Evolutionary conservation across 345 rosid genomes (phyloP).

Genomic region (Erodium maritimum): DNA sequence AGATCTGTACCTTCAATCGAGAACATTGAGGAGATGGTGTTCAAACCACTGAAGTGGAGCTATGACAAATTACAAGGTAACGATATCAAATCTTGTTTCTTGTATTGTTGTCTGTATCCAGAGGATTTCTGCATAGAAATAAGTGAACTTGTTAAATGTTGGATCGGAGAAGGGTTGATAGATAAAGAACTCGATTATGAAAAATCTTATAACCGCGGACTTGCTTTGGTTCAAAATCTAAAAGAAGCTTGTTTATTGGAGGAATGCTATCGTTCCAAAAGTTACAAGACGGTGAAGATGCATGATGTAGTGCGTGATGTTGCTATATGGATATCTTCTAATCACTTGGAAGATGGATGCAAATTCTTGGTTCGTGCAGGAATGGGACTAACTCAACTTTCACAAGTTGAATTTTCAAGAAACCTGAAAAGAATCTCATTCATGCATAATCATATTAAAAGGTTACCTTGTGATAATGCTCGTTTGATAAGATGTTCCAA

Average conservation of each 20-base stretch:
- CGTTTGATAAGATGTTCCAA: slow-evolving; percentile 10
- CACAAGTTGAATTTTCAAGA: slow-evolving; percentile 10
- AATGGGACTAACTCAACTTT: slow-evolving; percentile 13
- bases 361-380: slow-evolving; percentile 27
- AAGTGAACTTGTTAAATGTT: slow-evolving; percentile 26
- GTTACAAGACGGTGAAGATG: slow-evolving; percentile 26
- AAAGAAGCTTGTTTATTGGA: slow-evolving; percentile 36
- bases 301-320: slow-evolving; percentile 40
- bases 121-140: slow-evolving; percentile 26
- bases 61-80: slow-evolving; percentile 17
- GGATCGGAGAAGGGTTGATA: slow-evolving; percentile 33
- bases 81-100: slow-evolving; percentile 27
- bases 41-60: slow-evolving; percentile 27
- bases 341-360: slow-evolving; percentile 8
- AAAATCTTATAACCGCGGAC: slow-evolving; percentile 20
- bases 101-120: slow-evolving; percentile 34
- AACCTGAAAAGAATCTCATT: slow-evolving; percentile 28
- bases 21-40: slow-evolving; percentile 25
- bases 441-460: slow-evolving; percentile 22
- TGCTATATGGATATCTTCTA: slow-evolving; percentile 24
- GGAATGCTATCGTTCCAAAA: slow-evolving; percentile 14
- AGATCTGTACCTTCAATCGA: slow-evolving; percentile 18
- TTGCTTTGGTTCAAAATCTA: slow-evolving; percentile 28
- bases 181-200: slow-evolving; percentile 17
- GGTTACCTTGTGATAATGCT: slow-evolving; percentile 8